phyloP scores from a whole-genome alignment of 257 asterid species.

The Solanum pennellii region DNA sequence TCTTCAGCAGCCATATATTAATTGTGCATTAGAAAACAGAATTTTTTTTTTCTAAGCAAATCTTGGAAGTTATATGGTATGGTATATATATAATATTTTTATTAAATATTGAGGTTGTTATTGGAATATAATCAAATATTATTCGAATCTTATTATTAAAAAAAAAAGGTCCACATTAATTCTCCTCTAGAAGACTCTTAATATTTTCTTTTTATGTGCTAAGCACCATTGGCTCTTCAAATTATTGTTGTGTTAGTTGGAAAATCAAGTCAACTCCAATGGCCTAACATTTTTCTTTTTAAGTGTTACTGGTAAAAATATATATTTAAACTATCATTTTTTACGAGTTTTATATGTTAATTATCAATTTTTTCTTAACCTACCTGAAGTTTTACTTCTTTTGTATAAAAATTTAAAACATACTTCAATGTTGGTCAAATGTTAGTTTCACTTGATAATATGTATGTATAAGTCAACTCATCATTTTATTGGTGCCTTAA shows the following conservation, averaged over 20 bases:
- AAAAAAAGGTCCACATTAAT: background rate
- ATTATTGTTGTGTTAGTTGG: constrained; percentile 5
- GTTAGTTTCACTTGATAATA: background rate
- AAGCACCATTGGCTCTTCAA: background rate
- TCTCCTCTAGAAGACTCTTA: background rate
- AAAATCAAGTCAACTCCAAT: background rate
- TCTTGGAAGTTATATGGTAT: background rate
- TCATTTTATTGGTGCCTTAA: background rate
- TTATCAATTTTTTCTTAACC: background rate
- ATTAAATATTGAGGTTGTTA: background rate
- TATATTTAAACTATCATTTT: background rate
- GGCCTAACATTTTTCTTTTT: background rate
- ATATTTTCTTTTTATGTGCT: background rate
- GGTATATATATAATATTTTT: background rate
- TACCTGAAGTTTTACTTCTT: background rate
- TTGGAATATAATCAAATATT: background rate
- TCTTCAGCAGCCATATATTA: constrained; percentile 45
- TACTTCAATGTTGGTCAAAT: background rate
- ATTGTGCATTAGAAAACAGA: background rate
- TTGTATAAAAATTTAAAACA: background rate
- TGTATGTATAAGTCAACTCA: background rate
- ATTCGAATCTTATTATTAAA: constrained; percentile 1
- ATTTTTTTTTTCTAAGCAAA: background rate
- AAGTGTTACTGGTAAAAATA: background rate
- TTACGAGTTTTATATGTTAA: background rate